These are phyloP conservation scores for Balakata baccata DNA, from an alignment of 345 rosid species.

Conservation along the genomic window DNA sequence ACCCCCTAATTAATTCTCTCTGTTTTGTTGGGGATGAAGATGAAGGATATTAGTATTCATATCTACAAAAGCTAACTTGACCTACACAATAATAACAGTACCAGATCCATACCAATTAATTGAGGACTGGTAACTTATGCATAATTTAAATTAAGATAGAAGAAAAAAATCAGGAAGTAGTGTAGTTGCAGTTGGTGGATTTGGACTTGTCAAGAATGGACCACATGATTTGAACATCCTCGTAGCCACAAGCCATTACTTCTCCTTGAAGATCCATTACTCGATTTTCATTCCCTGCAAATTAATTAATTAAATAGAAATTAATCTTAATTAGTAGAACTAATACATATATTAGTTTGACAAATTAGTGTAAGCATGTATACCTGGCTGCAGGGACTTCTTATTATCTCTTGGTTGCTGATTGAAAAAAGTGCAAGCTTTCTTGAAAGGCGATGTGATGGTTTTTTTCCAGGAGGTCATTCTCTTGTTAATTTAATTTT, in stretches of 20 bases:
- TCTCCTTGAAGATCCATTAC: conserved; percentile 78
- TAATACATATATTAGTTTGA: too few relatives aligned
- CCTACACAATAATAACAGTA: too few relatives aligned
- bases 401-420: conserved; percentile 37
- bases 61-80: too few relatives aligned
- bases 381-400: conserved; percentile 43
- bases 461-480: conserved; percentile 88
- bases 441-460: conserved; percentile 68
- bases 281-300: conserved; percentile 50
- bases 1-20: too few relatives aligned
- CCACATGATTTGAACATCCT: conserved; percentile 96
- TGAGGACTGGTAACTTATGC: too few relatives aligned
- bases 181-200: conserved; percentile 39
- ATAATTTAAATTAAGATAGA: too few relatives aligned
- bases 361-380: background rate
- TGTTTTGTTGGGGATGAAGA: too few relatives aligned
- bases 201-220: conserved; percentile 91
- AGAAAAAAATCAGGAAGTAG: too few relatives aligned
- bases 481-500: too few relatives aligned
- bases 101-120: too few relatives aligned
- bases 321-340: background rate
- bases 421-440: conserved; percentile 79
- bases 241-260: conserved; percentile 89
- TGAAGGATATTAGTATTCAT: too few relatives aligned
- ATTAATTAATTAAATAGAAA: background rate